phyloP scores from a whole-genome alignment of 1,284 basidiomycete species.

The Phylloboletellus chloephorus region DNA sequence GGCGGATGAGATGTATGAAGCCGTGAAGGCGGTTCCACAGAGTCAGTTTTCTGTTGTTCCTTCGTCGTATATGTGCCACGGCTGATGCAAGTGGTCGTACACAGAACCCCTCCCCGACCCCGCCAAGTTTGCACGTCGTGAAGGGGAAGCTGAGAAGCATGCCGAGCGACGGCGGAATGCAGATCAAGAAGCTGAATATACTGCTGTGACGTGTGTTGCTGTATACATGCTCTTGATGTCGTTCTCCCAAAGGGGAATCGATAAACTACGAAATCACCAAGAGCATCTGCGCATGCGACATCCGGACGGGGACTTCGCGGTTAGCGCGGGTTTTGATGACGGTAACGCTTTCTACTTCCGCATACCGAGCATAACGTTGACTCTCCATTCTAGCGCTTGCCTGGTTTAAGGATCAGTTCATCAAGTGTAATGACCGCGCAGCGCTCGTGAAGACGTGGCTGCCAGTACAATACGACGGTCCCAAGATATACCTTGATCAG shows the following conservation, averaged over 20 bases:
- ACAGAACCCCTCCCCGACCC: conserved; percentile 73
- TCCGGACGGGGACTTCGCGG: conserved; percentile 62
- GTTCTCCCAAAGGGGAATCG: conserved; percentile 89
- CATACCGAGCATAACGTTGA: conserved; percentile 1
- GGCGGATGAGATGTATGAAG: conserved; percentile 89
- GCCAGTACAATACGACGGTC: conserved; percentile 64
- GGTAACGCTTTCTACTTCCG: conserved; percentile 40
- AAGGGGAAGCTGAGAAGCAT: conserved; percentile 67
- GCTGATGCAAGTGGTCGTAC: conserved; percentile 5
- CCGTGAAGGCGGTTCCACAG: conserved; percentile 70
- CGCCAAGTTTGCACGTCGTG: conserved; percentile 59
- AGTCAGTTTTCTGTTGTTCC: conserved; percentile 43
- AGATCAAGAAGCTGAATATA: conserved; percentile 69
- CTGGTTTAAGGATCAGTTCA: conserved; percentile 76
- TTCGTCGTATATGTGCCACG: conserved; percentile 2
- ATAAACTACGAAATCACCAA: conserved; percentile 63
- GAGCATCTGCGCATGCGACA: conserved; percentile 74
- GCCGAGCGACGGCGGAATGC: conserved; percentile 61
- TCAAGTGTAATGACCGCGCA: conserved; percentile 72
- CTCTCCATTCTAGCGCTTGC: conserved; percentile 44
- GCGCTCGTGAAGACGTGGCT: conserved; percentile 78
- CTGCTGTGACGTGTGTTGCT: conserved; percentile 80
- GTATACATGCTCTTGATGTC: conserved; percentile 92
- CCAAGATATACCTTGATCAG: conserved; percentile 73
- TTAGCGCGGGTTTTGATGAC: conserved; percentile 73